Evolutionary conservation across 1,284 basidiomycete genomes (phyloP), one percentile per base, ranked within the genome.

Genomic region (Cryptococcus wingfieldii): DNA sequence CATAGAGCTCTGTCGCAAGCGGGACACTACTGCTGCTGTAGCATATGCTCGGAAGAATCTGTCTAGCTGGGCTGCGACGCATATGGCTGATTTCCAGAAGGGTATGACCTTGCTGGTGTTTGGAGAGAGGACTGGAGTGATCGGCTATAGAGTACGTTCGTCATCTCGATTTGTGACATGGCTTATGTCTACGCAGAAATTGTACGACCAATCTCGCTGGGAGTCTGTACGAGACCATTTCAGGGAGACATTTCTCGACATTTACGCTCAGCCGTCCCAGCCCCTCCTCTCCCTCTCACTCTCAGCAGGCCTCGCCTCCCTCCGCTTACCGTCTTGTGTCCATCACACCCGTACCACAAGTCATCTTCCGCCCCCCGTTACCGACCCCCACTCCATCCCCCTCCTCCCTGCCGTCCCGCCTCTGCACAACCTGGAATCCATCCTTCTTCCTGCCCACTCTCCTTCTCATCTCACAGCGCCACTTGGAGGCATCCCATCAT

Each of bases 121-220:
- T 66, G 74, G 74, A 16, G 75, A 77, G 60, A 66, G 62, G 48
- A 72, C 71, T 0, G 71, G 68, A 31, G 73, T 78, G 3, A 54
- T 53, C 5, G 27, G 63, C 2, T 81, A 80, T 61, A 61, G 72
- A 52, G 79, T 79, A 42, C 61, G 64, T 67, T 9, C 48, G 13
- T n/a, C 31, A 37, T 18, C 23, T 14, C 19, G 5, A 38, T 18
- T 5, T 6, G 5, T 16, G 25, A 10, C 18, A 56, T 42, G 37
- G 43, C 38, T 27, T 38, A 18, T 41, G 14, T 38, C 45, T 57
- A 8, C 28, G 3, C 69, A 93, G 89, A 84, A 87, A 39, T 77
- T 96, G 41, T 97, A 95, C 71, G 87, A 92, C 64, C 78, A 77
- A 13, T 79, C 80, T 5, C 84, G 92, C 2, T 97, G 94, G 94